Evolutionary conservation across 345 rosid species (phyloP).

Genomic region (Brassica napus): DNA sequence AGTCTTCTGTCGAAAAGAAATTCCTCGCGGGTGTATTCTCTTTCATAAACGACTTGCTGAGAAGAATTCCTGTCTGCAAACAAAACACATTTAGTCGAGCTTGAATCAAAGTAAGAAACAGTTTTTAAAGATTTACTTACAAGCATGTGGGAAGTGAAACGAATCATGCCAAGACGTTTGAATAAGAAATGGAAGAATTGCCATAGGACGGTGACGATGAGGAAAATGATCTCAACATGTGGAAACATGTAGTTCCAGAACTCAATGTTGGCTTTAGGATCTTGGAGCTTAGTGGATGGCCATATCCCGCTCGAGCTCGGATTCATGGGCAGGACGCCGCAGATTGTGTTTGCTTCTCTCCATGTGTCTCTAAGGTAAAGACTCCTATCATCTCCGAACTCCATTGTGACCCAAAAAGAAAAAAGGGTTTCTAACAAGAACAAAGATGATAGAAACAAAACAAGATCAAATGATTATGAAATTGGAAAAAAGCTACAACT

Average conservation of each 20-base stretch:
- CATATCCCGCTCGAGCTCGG: conserved; percentile 37
- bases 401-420: conserved; percentile 16
- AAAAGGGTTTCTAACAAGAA: background rate
- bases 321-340: conserved; percentile 23
- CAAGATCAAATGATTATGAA: background rate
- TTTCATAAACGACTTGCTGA: conserved; percentile 32
- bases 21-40: conserved; percentile 21
- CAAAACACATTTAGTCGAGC: background rate
- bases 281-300: conserved; percentile 27
- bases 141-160: conserved; percentile 39
- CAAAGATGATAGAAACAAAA: conserved; percentile 9
- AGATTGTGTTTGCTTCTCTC: conserved; percentile 32
- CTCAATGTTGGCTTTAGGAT: conserved; percentile 12
- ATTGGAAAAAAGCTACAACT: conserved; percentile 12
- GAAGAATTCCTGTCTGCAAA: conserved; percentile 35
- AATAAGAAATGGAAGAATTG: conserved; percentile 36
- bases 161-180: conserved; percentile 34
- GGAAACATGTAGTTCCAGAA: conserved; percentile 39
- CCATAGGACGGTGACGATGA: conserved; percentile 27
- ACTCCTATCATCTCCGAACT: conserved; percentile 25
- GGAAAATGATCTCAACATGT: conserved; percentile 30
- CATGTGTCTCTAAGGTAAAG: conserved; percentile 40
- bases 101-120: background rate
- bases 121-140: conserved; percentile 22
- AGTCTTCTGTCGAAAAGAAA: conserved; percentile 24